phyloP scores from a whole-genome alignment of 2,329 filamentous ascomycete species.

The Bipolaris gigantea region DNA sequence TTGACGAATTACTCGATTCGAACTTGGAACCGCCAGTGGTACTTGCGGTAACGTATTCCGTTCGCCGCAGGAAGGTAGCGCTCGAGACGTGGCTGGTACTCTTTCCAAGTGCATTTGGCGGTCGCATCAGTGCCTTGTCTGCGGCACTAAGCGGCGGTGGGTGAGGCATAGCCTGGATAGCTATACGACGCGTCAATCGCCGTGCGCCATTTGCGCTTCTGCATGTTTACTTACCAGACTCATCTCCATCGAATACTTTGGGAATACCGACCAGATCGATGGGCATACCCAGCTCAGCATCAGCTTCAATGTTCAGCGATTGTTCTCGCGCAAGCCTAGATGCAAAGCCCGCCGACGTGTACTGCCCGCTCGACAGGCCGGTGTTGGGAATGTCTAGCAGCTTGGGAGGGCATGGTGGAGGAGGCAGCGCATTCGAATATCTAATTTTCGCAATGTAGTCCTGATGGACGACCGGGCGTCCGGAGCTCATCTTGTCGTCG shows the following conservation, averaged over 20 bases:
- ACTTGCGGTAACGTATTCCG: slow-evolving; percentile 81
- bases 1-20: slow-evolving; percentile 56
- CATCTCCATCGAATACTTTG: slow-evolving; percentile 91
- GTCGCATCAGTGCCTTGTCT: slow-evolving; percentile 81
- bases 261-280: slow-evolving; percentile 94
- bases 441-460: slow-evolving; percentile 96
- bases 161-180: slow-evolving; percentile 77
- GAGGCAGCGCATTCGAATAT: slow-evolving; percentile 93
- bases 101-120: slow-evolving; percentile 82
- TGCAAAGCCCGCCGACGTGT: slow-evolving; percentile 87
- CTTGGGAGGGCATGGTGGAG: slow-evolving; percentile 92
- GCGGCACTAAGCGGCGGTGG: slow-evolving; percentile 75
- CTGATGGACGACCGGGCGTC: slow-evolving; percentile 65
- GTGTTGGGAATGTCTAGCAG: slow-evolving; percentile 95
- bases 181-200: slow-evolving; percentile 51
- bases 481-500: slow-evolving; percentile 29
- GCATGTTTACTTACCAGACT: slow-evolving; percentile 68
- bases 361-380: slow-evolving; percentile 81
- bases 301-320: slow-evolving; percentile 92
- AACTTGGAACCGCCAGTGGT: slow-evolving; percentile 49
- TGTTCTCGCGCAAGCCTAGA: slow-evolving; percentile 88
- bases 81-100: slow-evolving; percentile 73
- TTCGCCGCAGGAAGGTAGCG: slow-evolving; percentile 92
- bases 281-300: slow-evolving; percentile 97
- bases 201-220: slow-evolving; percentile 12